phyloP scores from a whole-genome alignment of 129 eudicot species.

The Heracleum sosnowskyi region DNA sequence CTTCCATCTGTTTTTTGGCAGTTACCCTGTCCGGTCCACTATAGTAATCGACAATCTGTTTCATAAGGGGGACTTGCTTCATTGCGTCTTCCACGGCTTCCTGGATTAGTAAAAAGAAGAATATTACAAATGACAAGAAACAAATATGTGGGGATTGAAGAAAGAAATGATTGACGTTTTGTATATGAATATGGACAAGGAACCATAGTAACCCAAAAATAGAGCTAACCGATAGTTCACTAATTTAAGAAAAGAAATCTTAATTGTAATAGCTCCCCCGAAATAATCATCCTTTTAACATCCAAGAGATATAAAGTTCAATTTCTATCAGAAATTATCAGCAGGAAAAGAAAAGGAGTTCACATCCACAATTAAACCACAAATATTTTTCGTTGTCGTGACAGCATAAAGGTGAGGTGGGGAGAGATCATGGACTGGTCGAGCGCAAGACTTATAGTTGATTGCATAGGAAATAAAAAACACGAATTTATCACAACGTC shows the following conservation, averaged over 20 bases:
- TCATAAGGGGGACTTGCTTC: constrained; percentile 65
- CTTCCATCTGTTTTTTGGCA: constrained; percentile 72
- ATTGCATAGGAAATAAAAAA: neutral
- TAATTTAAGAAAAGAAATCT: neutral
- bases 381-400: neutral
- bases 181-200: neutral
- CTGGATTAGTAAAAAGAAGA: constrained; percentile 21
- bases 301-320: neutral
- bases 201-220: neutral
- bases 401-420: neutral
- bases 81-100: constrained; percentile 66
- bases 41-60: constrained; percentile 66
- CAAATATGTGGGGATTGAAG: too few relatives aligned
- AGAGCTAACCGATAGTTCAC: neutral
- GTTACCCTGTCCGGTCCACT: constrained; percentile 81
- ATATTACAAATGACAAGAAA: neutral
- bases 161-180: neutral
- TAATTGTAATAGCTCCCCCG: neutral
- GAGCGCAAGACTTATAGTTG: neutral
- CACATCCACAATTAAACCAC: neutral
- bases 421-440: neutral
- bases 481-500: neutral
- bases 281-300: neutral
- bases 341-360: neutral
- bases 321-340: neutral